Conservation (phyloP, 2,329 filamentous ascomycete species). For the Hypoxylon rubiginosum region DNA sequence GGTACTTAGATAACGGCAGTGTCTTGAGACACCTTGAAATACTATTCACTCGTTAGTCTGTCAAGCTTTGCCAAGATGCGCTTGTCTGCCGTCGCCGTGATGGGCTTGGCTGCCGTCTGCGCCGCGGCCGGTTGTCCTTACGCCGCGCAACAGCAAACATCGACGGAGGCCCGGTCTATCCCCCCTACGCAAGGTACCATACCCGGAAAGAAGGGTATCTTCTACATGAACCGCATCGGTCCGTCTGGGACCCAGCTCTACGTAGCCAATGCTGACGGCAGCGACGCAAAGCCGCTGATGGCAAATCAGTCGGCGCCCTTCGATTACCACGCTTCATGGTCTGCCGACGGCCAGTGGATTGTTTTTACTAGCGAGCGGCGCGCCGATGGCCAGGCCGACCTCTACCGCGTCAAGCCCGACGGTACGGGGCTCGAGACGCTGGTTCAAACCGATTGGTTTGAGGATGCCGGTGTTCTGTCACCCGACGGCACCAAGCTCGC, state of each 20-base stretch:
- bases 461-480: constrained; percentile 55
- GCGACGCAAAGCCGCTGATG: constrained; percentile 54
- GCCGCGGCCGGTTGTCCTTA: no score
- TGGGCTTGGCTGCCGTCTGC: no score
- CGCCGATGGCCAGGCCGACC: constrained; percentile 57
- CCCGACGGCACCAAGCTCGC: constrained; percentile 56
- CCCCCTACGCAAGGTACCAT: no score
- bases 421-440: constrained; percentile 54
- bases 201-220: constrained; percentile 12
- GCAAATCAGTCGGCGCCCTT: constrained; percentile 47
- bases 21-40: no score
- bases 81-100: no score
- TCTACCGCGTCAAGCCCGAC: constrained; percentile 55
- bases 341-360: constrained; percentile 56
- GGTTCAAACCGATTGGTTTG: constrained; percentile 52
- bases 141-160: no score
- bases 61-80: no score
- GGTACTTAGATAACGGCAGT: no score
- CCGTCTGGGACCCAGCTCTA: constrained; percentile 40
- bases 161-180: no score
- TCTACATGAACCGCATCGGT: constrained; percentile 42
- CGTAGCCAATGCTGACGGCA: constrained; percentile 57
- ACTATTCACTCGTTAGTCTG: no score
- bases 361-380: constrained; percentile 57
- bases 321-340: constrained; percentile 58